Evolutionary conservation across 2,329 filamentous ascomycete species (phyloP).

Genomic region (Sclerotinia minor): DNA sequence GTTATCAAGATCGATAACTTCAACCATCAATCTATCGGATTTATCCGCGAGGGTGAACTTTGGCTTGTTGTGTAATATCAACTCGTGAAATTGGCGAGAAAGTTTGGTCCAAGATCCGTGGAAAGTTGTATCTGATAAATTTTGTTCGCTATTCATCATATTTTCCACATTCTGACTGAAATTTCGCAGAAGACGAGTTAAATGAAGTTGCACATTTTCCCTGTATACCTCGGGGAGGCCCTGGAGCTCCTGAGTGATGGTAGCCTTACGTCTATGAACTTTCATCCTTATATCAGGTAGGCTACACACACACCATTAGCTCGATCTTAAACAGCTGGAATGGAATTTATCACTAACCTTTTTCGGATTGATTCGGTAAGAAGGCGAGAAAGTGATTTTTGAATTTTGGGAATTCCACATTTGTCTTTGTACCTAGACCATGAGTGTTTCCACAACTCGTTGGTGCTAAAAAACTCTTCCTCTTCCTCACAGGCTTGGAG

Average conservation of each 20-base stretch:
- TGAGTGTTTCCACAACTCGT: constrained; percentile 47
- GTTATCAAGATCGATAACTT: constrained; percentile 27
- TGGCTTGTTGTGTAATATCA: constrained; percentile 31
- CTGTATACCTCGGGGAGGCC: constrained; percentile 65
- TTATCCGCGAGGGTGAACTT: constrained; percentile 37
- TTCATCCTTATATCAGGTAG: constrained; percentile 41
- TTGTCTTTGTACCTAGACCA: constrained; percentile 45
- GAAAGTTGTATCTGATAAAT: constrained; percentile 44
- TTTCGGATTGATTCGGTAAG: constrained; percentile 49
- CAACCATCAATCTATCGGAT: constrained; percentile 16
- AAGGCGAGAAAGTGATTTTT: constrained; percentile 49
- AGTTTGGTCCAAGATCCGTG: constrained; percentile 45
- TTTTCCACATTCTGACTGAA: constrained; percentile 57
- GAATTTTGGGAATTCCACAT: constrained; percentile 55
- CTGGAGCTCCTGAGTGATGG: constrained; percentile 56
- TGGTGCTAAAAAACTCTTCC: constrained; percentile 49
- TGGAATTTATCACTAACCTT: constrained; percentile 34
- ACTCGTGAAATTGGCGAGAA: constrained; percentile 38
- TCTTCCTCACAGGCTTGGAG: constrained; percentile 51
- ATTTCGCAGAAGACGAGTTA: constrained; percentile 58
- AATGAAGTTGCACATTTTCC: constrained; percentile 63
- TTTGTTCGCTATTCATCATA: constrained; percentile 53
- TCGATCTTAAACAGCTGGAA: not conserved
- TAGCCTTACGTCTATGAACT: constrained; percentile 44
- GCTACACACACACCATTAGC: constrained; percentile 32